phyloP scores from a whole-genome alignment of 2,329 filamentous ascomycete species.

The Sarocladiaceae sp. region DNA sequence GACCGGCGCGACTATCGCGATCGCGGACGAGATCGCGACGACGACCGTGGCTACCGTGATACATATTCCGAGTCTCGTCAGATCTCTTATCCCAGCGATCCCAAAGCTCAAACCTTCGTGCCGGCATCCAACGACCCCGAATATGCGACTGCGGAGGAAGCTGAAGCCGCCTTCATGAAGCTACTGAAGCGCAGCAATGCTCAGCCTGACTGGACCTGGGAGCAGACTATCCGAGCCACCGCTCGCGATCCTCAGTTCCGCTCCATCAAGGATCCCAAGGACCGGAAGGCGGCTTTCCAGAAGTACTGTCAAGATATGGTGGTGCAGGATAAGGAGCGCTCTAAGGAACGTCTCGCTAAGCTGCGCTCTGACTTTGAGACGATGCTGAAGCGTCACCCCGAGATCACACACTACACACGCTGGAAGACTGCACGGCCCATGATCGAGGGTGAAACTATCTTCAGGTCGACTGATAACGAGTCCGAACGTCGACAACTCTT shows the following conservation, averaged over 20 bases:
- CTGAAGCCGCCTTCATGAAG: slow-evolving; percentile 90
- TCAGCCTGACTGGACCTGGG: slow-evolving; percentile 89
- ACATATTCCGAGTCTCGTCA: slow-evolving; percentile 52
- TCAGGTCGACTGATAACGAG: slow-evolving; percentile 85
- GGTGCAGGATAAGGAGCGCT: slow-evolving; percentile 87
- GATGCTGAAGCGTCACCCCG: slow-evolving; percentile 93
- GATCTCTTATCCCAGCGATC: slow-evolving; percentile 52
- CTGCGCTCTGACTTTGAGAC: slow-evolving; percentile 89
- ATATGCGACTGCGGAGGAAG: slow-evolving; percentile 77
- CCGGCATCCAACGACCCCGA: slow-evolving; percentile 69
- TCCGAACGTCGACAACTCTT: slow-evolving; percentile 85
- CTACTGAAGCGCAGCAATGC: slow-evolving; percentile 80
- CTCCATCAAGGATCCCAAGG: slow-evolving; percentile 86
- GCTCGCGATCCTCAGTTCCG: slow-evolving; percentile 92
- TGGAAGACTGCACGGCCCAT: slow-evolving; percentile 96
- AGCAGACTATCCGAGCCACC: slow-evolving; percentile 78
- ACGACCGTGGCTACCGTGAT: slow-evolving; percentile 22
- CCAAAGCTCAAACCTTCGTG: slow-evolving; percentile 54
- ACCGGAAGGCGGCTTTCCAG: slow-evolving; percentile 86
- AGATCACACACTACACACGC: slow-evolving; percentile 94
- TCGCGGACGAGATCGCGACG: slow-evolving; percentile 18
- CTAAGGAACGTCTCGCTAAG: slow-evolving; percentile 89
- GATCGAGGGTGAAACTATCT: slow-evolving; percentile 92
- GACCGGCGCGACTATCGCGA: slow-evolving; percentile 24
- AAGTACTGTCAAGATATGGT: slow-evolving; percentile 91